Conservation (phyloP, 1,139 yeast genomes). For the Nematodospora anomalae region DNA sequence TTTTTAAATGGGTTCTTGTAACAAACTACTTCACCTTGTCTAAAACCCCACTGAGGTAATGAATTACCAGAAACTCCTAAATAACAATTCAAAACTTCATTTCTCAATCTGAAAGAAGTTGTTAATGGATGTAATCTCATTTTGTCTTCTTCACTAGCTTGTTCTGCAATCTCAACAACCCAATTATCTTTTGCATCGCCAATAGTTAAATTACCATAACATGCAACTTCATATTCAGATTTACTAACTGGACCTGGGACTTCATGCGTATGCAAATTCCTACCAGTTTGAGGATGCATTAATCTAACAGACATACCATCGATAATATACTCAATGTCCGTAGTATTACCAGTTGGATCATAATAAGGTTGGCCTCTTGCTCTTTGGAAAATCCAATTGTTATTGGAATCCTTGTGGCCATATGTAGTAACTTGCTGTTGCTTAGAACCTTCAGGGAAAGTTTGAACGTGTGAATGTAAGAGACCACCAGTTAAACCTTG, state of each 20-base stretch:
- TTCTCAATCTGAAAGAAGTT: constrained; percentile 76
- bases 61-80: constrained; percentile 76
- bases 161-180: constrained; percentile 85
- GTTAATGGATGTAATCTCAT: constrained; percentile 80
- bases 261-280: constrained; percentile 88
- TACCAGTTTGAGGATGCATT: constrained; percentile 76
- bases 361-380: constrained; percentile 59
- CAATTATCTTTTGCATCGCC: constrained; percentile 95
- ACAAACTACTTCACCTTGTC: constrained; percentile 96
- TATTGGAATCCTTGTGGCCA: constrained; percentile 87
- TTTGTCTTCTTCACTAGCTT: constrained; percentile 67
- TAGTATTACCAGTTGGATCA: constrained; percentile 49
- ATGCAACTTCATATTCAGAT: constrained; percentile 79
- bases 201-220: constrained; percentile 82
- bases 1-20: constrained; percentile 70
- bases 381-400: constrained; percentile 85
- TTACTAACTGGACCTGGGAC: constrained; percentile 78
- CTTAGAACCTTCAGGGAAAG: constrained; percentile 90
- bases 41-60: constrained; percentile 97
- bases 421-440: constrained; percentile 97
- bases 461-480: constrained; percentile 91
- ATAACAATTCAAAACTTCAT: constrained; percentile 73
- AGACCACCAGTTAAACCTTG: constrained; percentile 93
- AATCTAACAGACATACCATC: constrained; percentile 80
- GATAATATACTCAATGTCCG: constrained; percentile 56